phyloP scores from a whole-genome alignment of 257 asterid genomes.

The Nicotiana noctiflora region DNA sequence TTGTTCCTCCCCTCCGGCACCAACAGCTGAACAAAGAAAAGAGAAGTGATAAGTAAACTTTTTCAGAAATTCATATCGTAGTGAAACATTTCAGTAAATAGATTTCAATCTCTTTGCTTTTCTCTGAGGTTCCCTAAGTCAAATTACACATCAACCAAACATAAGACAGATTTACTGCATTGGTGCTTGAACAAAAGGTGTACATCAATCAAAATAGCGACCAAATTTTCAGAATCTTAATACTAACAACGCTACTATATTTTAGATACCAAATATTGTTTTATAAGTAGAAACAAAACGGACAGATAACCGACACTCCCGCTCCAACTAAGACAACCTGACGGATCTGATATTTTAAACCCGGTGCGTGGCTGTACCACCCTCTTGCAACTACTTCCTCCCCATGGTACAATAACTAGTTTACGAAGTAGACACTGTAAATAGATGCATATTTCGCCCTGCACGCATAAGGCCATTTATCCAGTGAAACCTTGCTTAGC shows the following conservation, averaged over 20 bases:
- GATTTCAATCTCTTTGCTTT: background rate
- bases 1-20: slow-evolving; percentile 99
- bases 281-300: background rate
- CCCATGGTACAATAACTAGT: background rate
- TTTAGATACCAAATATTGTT: background rate
- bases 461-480: background rate
- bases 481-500: background rate
- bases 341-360: background rate
- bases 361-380: background rate
- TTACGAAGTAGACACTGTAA: background rate
- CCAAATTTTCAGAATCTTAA: background rate
- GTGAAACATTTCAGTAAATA: background rate
- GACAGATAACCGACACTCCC: background rate
- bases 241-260: background rate
- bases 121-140: background rate
- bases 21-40: slow-evolving; percentile 50
- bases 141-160: background rate
- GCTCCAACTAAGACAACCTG: background rate
- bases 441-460: background rate
- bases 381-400: background rate
- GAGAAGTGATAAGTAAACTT: background rate
- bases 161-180: background rate
- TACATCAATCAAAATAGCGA: background rate
- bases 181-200: background rate
- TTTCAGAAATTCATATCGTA: background rate